Base-by-base conservation (phyloP, 805 yeast species). In the Barnettozyma sucrosica region DNA sequence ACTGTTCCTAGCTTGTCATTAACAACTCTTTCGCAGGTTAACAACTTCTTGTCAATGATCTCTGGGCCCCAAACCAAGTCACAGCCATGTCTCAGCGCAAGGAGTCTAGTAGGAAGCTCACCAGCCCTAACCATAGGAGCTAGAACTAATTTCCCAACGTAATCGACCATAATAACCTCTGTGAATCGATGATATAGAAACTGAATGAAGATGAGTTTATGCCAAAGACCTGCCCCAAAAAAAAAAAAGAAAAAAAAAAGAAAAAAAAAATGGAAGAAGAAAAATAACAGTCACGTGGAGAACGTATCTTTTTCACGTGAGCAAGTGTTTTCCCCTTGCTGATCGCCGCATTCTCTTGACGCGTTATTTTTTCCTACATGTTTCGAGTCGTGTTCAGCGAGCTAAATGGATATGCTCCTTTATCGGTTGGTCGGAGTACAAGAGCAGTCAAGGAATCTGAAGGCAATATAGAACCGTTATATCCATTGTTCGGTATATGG, bases 121-220 rank as follows among this genome's bases (percentile, higher is more conserved):
- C 98, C 96, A 36, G 92, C 85, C 32, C 99, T 74, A 44, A 92
- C 97, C 99, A 92, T 92, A 0, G 99, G 99, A 1, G 97, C 98
- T 36, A 92, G 75, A 19, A 84, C 95, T 46, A 89, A 66, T 58
- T 86, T 87, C 1, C 95, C 92, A 18, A 77, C 75, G 66, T 81
- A 90, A 30, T 77, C 79, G 5, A 85, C 73, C 87, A 84, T 80
- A 14, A 10, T 20, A 9, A 5, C 8, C 21, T 20, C 28, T 11
- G 26, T 7, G 16, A 7, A 34, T 18, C 37, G 26, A 40, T 24
- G 36, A 19, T 9, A 26, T 26, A n/a, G n/a, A n/a, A n/a, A n/a
- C n/a, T n/a, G n/a, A n/a, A n/a, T 11, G 16, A 28, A 7, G 16
- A 28, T 13, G 28, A 25, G 5, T 13, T 28, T 14, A 28, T 28